phyloP scores from a whole-genome alignment of 163 green algal species.

The Trebouxiophyceae sp. region DNA sequence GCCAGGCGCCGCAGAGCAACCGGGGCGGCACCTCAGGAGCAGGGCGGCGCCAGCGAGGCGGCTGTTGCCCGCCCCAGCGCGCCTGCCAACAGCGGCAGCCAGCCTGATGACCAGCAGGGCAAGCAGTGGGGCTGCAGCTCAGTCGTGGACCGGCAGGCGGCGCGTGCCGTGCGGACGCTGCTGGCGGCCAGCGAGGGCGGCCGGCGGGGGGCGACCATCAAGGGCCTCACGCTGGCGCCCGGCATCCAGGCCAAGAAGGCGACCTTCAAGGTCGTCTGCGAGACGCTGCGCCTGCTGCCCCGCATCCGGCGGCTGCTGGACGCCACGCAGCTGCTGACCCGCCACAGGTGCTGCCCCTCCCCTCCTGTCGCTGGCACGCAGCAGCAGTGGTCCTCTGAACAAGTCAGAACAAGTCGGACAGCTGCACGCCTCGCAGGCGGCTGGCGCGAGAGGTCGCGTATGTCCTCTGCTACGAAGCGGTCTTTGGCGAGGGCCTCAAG shows the following conservation, averaged over 20 bases:
- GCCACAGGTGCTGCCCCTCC: background rate
- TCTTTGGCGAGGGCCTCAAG: slow-evolving; percentile 52
- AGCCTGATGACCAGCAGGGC: no score
- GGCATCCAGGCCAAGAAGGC: slow-evolving; percentile 77
- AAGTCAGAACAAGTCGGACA: no score
- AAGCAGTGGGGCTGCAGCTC: slow-evolving; percentile 11
- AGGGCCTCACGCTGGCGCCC: slow-evolving; percentile 73
- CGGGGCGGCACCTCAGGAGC: no score
- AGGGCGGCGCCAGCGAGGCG: no score
- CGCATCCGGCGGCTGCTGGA: slow-evolving; percentile 42
- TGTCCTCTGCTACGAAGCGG: slow-evolving; percentile 70
- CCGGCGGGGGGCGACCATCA: slow-evolving; percentile 53
- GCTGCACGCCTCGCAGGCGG: background rate
- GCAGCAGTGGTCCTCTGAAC: no score
- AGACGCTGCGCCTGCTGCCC: slow-evolving; percentile 67
- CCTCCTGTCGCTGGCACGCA: no score
- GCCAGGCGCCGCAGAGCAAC: no score
- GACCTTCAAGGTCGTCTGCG: slow-evolving; percentile 76
- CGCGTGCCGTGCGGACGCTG: slow-evolving; percentile 41
- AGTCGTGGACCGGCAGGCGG: slow-evolving; percentile 56
- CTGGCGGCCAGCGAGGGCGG: slow-evolving; percentile 39
- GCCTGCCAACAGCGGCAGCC: no score
- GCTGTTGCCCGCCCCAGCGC: no score
- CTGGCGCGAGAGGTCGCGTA: slow-evolving; percentile 27
- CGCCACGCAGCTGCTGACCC: slow-evolving; percentile 24